Percentiles rank a stretch among this genome's conserved stretches.
Evolutionary conservation across 768 basidiomycete genomes (phyloP).

Genomic region (Suillus subluteus): DNA sequence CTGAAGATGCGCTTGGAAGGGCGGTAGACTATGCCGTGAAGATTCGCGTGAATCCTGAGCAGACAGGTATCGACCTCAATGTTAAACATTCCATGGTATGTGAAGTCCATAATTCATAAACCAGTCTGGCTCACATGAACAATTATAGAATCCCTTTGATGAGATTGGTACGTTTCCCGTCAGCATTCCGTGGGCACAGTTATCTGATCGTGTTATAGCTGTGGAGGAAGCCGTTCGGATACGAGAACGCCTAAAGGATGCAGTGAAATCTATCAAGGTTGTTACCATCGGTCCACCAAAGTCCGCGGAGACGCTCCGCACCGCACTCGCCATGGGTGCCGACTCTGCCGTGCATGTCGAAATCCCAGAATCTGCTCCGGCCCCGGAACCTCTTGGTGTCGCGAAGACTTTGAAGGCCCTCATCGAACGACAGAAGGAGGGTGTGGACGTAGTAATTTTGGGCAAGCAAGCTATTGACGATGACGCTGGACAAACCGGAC

Average conservation of each 20-base stretch:
- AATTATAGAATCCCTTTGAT: slow-evolving; percentile 90
- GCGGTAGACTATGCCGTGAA: slow-evolving; percentile 98
- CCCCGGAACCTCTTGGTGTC: slow-evolving; percentile 89
- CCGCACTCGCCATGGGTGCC: slow-evolving; percentile 97
- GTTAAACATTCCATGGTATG: slow-evolving; percentile 99
- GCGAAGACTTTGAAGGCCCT: slow-evolving; percentile 83
- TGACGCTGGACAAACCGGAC: slow-evolving; percentile 93
- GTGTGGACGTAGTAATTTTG: slow-evolving; percentile 87
- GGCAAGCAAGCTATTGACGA: slow-evolving; percentile 99
- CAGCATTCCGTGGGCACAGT: background rate
- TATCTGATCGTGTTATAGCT: slow-evolving; percentile 48
- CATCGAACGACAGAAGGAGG: slow-evolving; percentile 62
- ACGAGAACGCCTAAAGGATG: slow-evolving; percentile 80
- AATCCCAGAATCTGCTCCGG: slow-evolving; percentile 67
- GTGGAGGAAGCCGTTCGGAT: slow-evolving; percentile 96
- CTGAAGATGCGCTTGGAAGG: slow-evolving; percentile 41
- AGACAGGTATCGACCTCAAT: slow-evolving; percentile 94
- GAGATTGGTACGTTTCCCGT: slow-evolving; percentile 79
- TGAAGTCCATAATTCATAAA: background rate
- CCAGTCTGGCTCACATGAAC: slow-evolving; percentile 7
- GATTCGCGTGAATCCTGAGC: slow-evolving; percentile 94
- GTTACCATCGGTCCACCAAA: slow-evolving; percentile 96
- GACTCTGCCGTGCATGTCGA: slow-evolving; percentile 93
- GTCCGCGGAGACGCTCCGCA: slow-evolving; percentile 86
- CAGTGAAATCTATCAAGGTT: slow-evolving; percentile 85